Evolutionary conservation across 306 rosid species (phyloP), one percentile per base, ranked within the genome.

Genomic region (Fragaria vesca): DNA sequence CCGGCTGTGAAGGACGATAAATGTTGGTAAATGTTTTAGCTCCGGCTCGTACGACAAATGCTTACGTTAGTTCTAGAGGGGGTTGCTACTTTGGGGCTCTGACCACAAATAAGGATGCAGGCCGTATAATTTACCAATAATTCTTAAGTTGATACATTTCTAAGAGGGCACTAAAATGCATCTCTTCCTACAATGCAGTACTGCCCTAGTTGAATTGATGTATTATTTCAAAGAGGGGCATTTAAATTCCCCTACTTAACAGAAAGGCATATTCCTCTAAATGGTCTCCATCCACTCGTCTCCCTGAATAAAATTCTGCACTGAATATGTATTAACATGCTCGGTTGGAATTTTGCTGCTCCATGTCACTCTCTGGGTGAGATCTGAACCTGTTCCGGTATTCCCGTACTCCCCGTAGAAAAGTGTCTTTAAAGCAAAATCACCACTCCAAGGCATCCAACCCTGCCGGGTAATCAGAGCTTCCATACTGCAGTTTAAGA

Each of bases 251-350:
- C 34, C 28, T 45, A 2, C 42, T 28, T 12, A 2, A 13, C 7
- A 62, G 42, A 0, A 6, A 15, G 36, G 3, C 42, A 17, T 6
- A 58, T 4, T 7, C 1, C 67, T 75, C 71, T 61, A 36, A 43
- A 66, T 8, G 87, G 76, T 73, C 81, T 81, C 97, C 95, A 86
- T 82, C 97, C 95, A 90, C n/a, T 89, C 86, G 76, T 83, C 54
- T 51, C 96, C 99, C 68, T 95, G 99, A 83, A 95, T 93, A 85
- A 95, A 95, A 84, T 90, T 91, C 72, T 88, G 66, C 3, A 76
- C 86, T 0, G 97, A 95, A 82, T 87, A 95, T 3, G 82, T 12
- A 2, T 5, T 2, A 8, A 89, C 87, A 77, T 90, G 96, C 9
- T 86, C 81, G 13, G 83, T 38, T 0, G 97, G 93, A 11, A 95